A percentile compares a stretch with the other conserved stretches of the same genome.
Evolutionary conservation across 2,329 filamentous ascomycete genomes (phyloP).

Genomic region (Hypoxylon sp.): DNA sequence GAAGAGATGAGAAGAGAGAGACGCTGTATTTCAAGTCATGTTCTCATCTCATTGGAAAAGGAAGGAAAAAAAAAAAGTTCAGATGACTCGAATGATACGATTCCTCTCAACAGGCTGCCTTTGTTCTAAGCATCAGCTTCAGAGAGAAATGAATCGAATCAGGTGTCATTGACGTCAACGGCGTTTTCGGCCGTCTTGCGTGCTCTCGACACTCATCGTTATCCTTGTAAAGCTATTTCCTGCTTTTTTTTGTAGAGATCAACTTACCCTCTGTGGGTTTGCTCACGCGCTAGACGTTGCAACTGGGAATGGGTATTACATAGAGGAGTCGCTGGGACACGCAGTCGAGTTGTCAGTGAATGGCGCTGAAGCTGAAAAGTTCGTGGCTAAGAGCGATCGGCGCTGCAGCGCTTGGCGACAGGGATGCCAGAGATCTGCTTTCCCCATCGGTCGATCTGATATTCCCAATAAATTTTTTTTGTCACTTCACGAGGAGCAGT

Average conservation of each 20-base stretch:
- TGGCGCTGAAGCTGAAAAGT: slow-evolving; percentile 30
- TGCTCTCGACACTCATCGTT: slow-evolving; percentile 20
- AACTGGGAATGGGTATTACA: slow-evolving; percentile 17
- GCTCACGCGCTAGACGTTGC: slow-evolving; percentile 7
- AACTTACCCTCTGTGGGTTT: slow-evolving; percentile 39
- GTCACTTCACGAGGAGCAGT: slow-evolving; percentile 25
- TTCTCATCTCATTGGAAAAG: slow-evolving; percentile 7
- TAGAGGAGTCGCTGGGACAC: slow-evolving; percentile 13
- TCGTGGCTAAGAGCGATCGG: slow-evolving; percentile 40
- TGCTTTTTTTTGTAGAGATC: slow-evolving; percentile 35
- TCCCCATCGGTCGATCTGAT: slow-evolving; percentile 41
- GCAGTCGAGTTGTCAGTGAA: slow-evolving; percentile 4
- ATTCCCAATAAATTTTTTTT: slow-evolving; percentile 34
- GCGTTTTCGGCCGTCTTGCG: slow-evolving; percentile 25
- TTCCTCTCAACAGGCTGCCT: neutral
- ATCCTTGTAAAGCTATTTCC: slow-evolving; percentile 36
- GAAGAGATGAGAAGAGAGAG: slow-evolving; percentile 6
- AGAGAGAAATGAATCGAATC: slow-evolving; percentile 4
- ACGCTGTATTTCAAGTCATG: neutral
- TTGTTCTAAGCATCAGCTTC: neutral
- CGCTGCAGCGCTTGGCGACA: slow-evolving; percentile 40
- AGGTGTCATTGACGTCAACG: slow-evolving; percentile 42
- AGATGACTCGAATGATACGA: no score
- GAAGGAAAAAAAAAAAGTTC: no score
- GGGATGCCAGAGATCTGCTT: slow-evolving; percentile 40